These are phyloP conservation scores for Phytophthora agathidicida DNA, from an alignment of 352 stramenopile genomes.

Conservation along the genomic window DNA sequence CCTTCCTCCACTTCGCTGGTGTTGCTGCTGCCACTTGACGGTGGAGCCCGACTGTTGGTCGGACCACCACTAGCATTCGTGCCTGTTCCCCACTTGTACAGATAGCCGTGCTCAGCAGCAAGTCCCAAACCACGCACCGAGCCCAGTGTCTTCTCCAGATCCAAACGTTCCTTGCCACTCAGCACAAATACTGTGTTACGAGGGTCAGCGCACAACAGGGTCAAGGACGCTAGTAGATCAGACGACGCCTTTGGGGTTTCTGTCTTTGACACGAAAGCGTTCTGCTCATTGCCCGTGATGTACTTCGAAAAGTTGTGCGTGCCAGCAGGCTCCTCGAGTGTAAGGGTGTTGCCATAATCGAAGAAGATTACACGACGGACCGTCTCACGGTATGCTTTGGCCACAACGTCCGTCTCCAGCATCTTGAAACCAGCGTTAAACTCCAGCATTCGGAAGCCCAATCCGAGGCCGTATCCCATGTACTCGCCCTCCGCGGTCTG, in stretches of 20 bases:
- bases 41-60: conserved; percentile 24
- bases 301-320: conserved; percentile 88
- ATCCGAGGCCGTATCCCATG: conserved; percentile 93
- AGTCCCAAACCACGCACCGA: conserved; percentile 95
- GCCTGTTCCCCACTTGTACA: conserved; percentile 94
- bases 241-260: conserved; percentile 43
- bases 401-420: conserved; percentile 92
- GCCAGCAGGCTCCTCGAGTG: conserved; percentile 81
- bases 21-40: conserved; percentile 23
- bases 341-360: conserved; percentile 98
- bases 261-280: conserved; percentile 35
- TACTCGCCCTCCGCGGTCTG: conserved; percentile 90
- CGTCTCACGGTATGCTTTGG: conserved; percentile 87
- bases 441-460: conserved; percentile 96
- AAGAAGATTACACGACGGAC: conserved; percentile 95
- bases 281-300: conserved; percentile 46
- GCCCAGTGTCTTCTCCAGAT: conserved; percentile 94
- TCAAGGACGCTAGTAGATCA: conserved; percentile 90
- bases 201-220: conserved; percentile 93
- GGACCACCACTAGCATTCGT: conserved; percentile 42
- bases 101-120: conserved; percentile 98
- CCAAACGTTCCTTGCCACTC: conserved; percentile 95
- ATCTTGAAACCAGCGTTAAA: conserved; percentile 97
- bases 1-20: conserved; percentile 52
- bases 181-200: conserved; percentile 99